Base-by-base conservation (phyloP, 164 flowering plant species). In the Macadamia tetraphylla region DNA sequence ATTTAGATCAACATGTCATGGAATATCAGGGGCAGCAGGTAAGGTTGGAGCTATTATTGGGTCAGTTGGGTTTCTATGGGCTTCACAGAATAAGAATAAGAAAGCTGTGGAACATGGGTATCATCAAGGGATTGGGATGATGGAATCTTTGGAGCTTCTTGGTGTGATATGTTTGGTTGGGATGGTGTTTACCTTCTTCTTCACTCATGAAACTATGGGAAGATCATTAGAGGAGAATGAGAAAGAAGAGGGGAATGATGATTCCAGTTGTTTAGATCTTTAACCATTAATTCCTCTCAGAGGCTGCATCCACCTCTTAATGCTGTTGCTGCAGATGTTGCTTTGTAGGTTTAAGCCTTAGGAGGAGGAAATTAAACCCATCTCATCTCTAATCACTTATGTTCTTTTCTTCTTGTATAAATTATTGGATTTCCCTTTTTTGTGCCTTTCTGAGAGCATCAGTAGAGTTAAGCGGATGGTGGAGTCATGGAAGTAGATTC, bases 211-310 rank as follows among this genome's bases (percentile, higher is more conserved):
- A 68, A 87, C 92, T 0, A 87, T 8, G 69, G 87, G 89, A 29
- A 80, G 80, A 49, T 87, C 92, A 1, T 64, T 87, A n/a, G 92
- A 87, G 70, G 92, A 84, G 52, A 85, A 87, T 70, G 92, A 87
- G 80, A 78, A 56, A 31, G 80, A 77, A 9, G 69, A 57, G 7
- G 71, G 51, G 10, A 42, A 35, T 35, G 5, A 35, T 35, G 40
- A 2, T 35, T 2, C 5, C 3, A 35, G 40, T 35, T 35, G 40
- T 35, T 35, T 35, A 35, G 3, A 2, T 2, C 3, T 35, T 35
- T 35, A 35, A 2, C 23, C 23, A 23, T 43, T 12, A 14, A 6
- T 67, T 17, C 55, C 7, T 29, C 13, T 58, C 11, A 58, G 5
- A 58, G 35, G 12, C 13, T 53, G 58, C 63, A 58, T 31, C 18